Conservation (phyloP, 148 eudicot genomes). For the Hydrangea macrophylla region DNA sequence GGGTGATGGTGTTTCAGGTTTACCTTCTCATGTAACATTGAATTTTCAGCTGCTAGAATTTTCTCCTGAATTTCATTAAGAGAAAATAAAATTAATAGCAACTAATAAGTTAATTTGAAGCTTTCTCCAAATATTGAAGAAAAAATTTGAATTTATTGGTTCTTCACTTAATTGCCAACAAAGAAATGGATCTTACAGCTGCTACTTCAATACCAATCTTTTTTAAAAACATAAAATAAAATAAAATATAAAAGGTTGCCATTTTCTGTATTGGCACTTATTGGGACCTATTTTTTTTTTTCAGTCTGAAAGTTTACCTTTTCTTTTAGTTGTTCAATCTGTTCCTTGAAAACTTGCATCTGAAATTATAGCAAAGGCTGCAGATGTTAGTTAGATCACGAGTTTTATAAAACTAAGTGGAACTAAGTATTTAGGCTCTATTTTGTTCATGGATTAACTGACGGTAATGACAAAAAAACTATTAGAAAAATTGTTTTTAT, state of each 20-base stretch:
- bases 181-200: neutral
- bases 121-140: neutral
- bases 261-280: no score
- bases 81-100: neutral
- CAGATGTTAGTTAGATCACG: neutral
- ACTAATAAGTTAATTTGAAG: neutral
- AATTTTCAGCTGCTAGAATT: constrained; percentile 57
- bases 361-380: constrained; percentile 19
- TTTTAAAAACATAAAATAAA: neutral
- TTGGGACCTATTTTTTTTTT: neutral
- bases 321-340: constrained; percentile 49
- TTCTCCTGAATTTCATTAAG: constrained; percentile 42
- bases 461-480: no score
- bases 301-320: constrained; percentile 41
- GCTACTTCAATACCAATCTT: neutral
- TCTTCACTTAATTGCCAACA: no score
- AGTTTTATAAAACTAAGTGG: neutral
- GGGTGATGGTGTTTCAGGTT: neutral
- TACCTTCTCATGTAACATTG: constrained; percentile 50
- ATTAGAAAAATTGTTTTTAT: no score
- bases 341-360: constrained; percentile 61
- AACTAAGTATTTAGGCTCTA: neutral
- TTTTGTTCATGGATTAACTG: neutral
- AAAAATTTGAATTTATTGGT: no score
- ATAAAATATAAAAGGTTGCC: no score